Evolutionary conservation across 768 basidiomycete genomes (phyloP).

Genomic region (Russula olivacea): DNA sequence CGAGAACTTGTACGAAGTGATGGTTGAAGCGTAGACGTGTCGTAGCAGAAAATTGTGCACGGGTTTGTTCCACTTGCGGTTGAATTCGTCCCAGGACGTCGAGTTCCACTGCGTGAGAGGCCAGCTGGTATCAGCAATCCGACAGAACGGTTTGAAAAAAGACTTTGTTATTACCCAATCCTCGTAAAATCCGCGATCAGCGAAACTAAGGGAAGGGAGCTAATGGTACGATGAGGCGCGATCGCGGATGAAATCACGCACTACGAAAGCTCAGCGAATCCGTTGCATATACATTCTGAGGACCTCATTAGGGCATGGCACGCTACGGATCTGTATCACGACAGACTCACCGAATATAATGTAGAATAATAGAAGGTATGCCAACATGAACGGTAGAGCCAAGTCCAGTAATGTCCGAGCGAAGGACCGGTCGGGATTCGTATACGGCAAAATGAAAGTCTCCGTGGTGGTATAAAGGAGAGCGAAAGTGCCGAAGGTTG

Average conservation of each 20-base stretch:
- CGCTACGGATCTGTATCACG: not conserved
- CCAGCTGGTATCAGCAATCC: not conserved
- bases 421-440: constrained; percentile 64
- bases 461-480: constrained; percentile 93
- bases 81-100: constrained; percentile 94
- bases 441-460: constrained; percentile 84
- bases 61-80: constrained; percentile 97
- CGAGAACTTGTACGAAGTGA: constrained; percentile 69
- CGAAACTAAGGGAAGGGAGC: constrained; percentile 54
- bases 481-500: constrained; percentile 94
- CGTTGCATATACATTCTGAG: constrained; percentile 93
- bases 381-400: constrained; percentile 88
- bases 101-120: constrained; percentile 77
- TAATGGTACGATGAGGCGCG: not conserved
- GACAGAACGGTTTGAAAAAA: not conserved
- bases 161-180: constrained; percentile 67
- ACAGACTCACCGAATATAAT: constrained; percentile 66
- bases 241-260: constrained; percentile 34
- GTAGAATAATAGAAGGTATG: constrained; percentile 81
- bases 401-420: constrained; percentile 75
- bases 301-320: constrained; percentile 9
- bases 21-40: constrained; percentile 91
- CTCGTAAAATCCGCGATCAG: constrained; percentile 96
- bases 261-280: constrained; percentile 89
- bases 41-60: constrained; percentile 90